These are phyloP conservation scores for Globisporangium canariense DNA, from an alignment of 352 stramenopile genomes.

Conservation along the genomic window DNA sequence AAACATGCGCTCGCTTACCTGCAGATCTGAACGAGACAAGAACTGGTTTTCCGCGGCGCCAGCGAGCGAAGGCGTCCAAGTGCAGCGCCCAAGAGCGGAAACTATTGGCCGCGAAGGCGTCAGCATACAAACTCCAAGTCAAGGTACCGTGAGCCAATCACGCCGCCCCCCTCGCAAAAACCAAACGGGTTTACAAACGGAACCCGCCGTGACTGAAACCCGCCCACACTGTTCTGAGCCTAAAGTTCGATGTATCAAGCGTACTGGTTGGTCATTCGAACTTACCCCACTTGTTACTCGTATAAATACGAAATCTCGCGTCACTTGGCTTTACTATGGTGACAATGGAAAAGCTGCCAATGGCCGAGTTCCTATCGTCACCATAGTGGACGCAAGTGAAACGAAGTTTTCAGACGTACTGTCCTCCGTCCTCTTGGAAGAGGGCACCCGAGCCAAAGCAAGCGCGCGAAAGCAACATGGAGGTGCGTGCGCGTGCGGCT, in stretches of 20 bases:
- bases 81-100: slow-evolving; percentile 31
- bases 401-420: too few species aligned
- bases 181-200: background rate
- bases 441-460: background rate
- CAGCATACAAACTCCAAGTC: slow-evolving; percentile 70
- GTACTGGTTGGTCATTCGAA: too few species aligned
- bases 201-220: background rate
- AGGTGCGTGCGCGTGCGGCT: slow-evolving; percentile 13
- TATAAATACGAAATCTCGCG: too few species aligned
- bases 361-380: too few species aligned
- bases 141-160: slow-evolving; percentile 32
- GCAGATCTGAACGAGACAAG: slow-evolving; percentile 80
- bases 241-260: too few species aligned
- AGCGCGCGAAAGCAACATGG: slow-evolving; percentile 12
- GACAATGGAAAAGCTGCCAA: too few species aligned
- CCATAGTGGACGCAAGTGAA: too few species aligned
- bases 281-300: too few species aligned
- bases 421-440: background rate
- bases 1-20: slow-evolving; percentile 37
- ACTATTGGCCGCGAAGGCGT: slow-evolving; percentile 80
- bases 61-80: slow-evolving; percentile 10
- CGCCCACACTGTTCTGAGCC: too few species aligned
- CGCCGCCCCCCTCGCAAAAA: background rate
- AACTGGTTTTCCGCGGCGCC: slow-evolving; percentile 42
- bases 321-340: too few species aligned